Conservation (phyloP, 257 asterid genomes). For the Solanum virginianum region DNA sequence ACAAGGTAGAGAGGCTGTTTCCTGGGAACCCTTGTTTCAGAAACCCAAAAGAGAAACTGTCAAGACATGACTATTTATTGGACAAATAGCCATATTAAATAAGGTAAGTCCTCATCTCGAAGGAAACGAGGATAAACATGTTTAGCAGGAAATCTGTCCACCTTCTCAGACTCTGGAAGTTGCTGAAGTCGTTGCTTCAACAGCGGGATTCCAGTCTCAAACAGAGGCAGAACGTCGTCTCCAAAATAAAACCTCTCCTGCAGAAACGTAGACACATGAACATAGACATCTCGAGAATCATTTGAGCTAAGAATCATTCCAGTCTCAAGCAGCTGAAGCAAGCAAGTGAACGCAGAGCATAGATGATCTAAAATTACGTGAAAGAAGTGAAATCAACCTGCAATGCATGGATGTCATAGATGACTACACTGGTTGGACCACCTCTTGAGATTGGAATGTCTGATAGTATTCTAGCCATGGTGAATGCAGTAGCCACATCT, state of each 20-base stretch:
- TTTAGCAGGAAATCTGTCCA: background rate
- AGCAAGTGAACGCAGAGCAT: background rate
- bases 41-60: background rate
- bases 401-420: slow-evolving; percentile 79
- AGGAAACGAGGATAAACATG: background rate
- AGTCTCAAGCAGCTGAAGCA: background rate
- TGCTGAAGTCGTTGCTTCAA: slow-evolving; percentile 74
- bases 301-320: background rate
- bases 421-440: slow-evolving; percentile 86
- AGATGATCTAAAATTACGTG: background rate
- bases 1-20: too few species aligned
- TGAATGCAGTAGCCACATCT: slow-evolving; percentile 90
- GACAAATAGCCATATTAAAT: background rate
- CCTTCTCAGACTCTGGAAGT: slow-evolving; percentile 66
- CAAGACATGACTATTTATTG: background rate
- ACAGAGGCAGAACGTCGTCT: slow-evolving; percentile 77
- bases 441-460: slow-evolving; percentile 85
- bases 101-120: background rate
- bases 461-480: slow-evolving; percentile 91
- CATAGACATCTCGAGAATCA: background rate
- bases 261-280: background rate
- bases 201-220: slow-evolving; percentile 89
- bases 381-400: slow-evolving; percentile 37
- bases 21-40: too few species aligned
- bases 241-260: slow-evolving; percentile 96